Base-by-base conservation (phyloP, 2,329 filamentous ascomycete genomes). In the Dactylellina leptospora region DNA sequence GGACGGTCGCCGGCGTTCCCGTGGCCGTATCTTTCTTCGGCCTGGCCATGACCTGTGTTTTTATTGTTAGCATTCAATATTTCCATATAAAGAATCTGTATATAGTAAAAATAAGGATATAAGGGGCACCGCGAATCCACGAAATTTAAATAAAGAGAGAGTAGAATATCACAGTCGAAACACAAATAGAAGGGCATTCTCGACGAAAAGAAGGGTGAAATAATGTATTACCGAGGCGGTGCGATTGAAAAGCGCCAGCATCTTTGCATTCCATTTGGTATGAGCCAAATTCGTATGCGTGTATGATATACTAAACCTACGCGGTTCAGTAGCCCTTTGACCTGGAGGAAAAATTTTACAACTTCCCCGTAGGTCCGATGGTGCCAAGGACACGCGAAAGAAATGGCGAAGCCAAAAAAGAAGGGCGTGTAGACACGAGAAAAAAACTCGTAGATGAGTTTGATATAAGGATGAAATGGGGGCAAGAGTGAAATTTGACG, bases 401-500 rank as follows among this genome's bases (percentile, higher is more conserved):
- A 18, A n/a, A 48, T 44, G 50, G 25, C 38, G 47, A 16, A 18
- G 45, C 42, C 38, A 33, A 45, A 40, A 42, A 36, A 2, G 22
- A n/a, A 71, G 54, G 45, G 58, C 47, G 64, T 61, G 44, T 58
- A 71, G 56, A 71, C 51, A 48, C 44, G 60, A 44, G 44, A 47
- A 45, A 44, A 50, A 59, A 60, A 45, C 18, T 59, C 62, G 54
- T 58, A 56, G 54, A 47, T 59, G 40, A 11, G 40, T 25, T 38
- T 45, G 54, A 72, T 63, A 55, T 62, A 58, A 47, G 54, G 27
- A 48, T 61, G 25, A 60, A 47, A 60, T 64, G 68, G 68, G 66
- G 68, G 68, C 64, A 64, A 59, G 56, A 64, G 58, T 72, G 68
- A 72, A 64, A 72, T 72, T 72, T 72, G 68, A 72, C 60, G 68